Conservation (phyloP, 768 basidiomycete species). For the Tulasnella sp. region DNA sequence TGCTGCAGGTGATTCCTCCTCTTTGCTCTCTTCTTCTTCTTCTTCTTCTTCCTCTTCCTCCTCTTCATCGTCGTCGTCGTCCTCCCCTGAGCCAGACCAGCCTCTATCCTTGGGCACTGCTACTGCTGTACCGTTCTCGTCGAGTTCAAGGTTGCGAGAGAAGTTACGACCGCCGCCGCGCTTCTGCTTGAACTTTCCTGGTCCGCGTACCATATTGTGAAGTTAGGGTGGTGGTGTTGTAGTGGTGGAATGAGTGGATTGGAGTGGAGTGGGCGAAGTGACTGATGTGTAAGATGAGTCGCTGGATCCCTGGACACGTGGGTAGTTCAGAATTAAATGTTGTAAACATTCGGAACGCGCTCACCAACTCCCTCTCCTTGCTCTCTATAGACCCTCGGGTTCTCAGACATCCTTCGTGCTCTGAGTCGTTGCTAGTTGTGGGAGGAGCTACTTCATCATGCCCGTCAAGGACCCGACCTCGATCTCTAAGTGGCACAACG, state of each 20-base stretch:
- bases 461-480: neutral
- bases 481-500: conserved; percentile 14
- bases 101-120: conserved; percentile 27
- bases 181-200: conserved; percentile 76
- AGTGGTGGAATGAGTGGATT: neutral
- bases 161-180: conserved; percentile 84
- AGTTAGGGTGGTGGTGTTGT: neutral
- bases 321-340: neutral
- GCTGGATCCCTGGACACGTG: neutral
- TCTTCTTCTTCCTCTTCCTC: conserved; percentile 35
- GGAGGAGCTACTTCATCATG: neutral
- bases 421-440: no score
- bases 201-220: conserved; percentile 19
- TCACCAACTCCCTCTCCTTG: neutral
- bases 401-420: neutral
- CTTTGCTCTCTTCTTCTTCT: conserved; percentile 38
- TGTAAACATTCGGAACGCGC: neutral
- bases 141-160: conserved; percentile 52
- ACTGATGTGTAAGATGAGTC: neutral
- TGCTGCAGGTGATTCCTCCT: conserved; percentile 30
- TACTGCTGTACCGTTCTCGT: conserved; percentile 46
- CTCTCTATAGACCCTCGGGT: neutral
- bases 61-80: conserved; percentile 31
- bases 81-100: conserved; percentile 19
- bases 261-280: neutral